Evolutionary conservation across 257 asterid species (phyloP), one percentile per base, ranked within the genome.

Genomic region (Ballota nigra): DNA sequence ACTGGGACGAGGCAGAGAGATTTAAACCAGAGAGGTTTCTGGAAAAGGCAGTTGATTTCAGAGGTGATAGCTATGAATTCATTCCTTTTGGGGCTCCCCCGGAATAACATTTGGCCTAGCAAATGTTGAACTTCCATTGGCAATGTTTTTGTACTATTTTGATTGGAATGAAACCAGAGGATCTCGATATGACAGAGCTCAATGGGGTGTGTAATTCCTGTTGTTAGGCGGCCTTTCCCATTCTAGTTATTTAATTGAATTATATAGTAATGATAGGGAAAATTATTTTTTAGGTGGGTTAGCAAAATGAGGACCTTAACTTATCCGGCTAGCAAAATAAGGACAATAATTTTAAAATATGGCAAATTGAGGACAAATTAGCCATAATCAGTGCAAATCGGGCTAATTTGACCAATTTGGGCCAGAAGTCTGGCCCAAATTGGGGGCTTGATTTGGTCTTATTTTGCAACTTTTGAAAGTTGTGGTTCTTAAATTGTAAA

Each of bases 11-110:
- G 6, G 69, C 72, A 2, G 78, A 75, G n/a, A 56, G 68, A 0
- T 75, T 74, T 9, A 19, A 18, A 2, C 78, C 83, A 0, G 80
- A 79, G 64, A 74, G 80, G 20, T 79, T 79, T 43, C 36, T 16
- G 18, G 63, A 56, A 10, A 53, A 55, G 15, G 0, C 23, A 1
- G 47, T 64, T 7, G 72, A 69, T 45, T 77, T 20, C 55, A 45
- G 0, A 2, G 78, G 16, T 0, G 23, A 40, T 19, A 38, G 23
- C 12, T 43, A 43, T 1, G 66, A 77, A 6, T 69, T 9, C 49
- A 45, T 74, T 34, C 79, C 83, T 0, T 79, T 79, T 22, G 83
- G 83, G 0, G 80, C 64, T 1, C 10, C 41, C 41, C 41, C 7
- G 41, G 41, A 34, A 34, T 70, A n/a, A 2, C 57, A 1, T 66